phyloP scores from a whole-genome alignment of 2,329 filamentous ascomycete species.

The Ceratocystiopsis sp. region DNA sequence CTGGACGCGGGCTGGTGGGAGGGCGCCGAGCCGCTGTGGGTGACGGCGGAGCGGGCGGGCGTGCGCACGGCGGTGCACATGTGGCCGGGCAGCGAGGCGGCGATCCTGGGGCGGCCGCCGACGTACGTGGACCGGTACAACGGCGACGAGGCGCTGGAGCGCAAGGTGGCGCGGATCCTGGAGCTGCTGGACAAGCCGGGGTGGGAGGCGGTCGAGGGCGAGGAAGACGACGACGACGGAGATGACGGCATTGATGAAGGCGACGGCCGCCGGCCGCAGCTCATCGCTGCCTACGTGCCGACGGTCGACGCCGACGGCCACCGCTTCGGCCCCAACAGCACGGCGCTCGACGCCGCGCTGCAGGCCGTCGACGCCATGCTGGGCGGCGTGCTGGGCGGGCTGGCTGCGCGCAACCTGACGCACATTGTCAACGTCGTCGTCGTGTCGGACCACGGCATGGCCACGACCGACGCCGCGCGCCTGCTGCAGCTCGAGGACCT shows the following conservation, averaged over 20 bases:
- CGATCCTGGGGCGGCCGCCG: constrained; percentile 58
- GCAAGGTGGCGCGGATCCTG: constrained; percentile 66
- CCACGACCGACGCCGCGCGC: constrained; percentile 65
- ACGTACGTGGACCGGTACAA: constrained; percentile 76
- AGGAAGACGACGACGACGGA: constrained; percentile 29
- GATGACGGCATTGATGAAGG: too few species aligned
- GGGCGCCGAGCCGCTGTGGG: constrained; percentile 86
- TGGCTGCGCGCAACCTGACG: constrained; percentile 70
- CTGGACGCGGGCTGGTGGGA: constrained; percentile 90
- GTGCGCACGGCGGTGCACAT: constrained; percentile 78
- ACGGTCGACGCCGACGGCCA: constrained; percentile 83
- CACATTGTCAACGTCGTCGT: constrained; percentile 83
- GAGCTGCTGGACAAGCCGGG: constrained; percentile 75
- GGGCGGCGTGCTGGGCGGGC: constrained; percentile 53
- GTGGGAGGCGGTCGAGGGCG: constrained; percentile 28
- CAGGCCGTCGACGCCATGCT: constrained; percentile 69
- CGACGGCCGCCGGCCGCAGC: constrained; percentile 52
- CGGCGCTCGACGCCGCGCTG: constrained; percentile 70
- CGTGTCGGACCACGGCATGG: constrained; percentile 98
- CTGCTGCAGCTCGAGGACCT: constrained; percentile 83
- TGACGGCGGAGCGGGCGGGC: constrained; percentile 70
- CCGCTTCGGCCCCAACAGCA: constrained; percentile 83
- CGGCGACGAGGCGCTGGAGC: constrained; percentile 51
- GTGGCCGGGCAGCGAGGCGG: constrained; percentile 95
- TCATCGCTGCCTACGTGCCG: constrained; percentile 90